Evolutionary conservation across 305 asterid species (phyloP), one percentile per base, ranked within the genome.

Genomic region (Fraxinus baroniana): DNA sequence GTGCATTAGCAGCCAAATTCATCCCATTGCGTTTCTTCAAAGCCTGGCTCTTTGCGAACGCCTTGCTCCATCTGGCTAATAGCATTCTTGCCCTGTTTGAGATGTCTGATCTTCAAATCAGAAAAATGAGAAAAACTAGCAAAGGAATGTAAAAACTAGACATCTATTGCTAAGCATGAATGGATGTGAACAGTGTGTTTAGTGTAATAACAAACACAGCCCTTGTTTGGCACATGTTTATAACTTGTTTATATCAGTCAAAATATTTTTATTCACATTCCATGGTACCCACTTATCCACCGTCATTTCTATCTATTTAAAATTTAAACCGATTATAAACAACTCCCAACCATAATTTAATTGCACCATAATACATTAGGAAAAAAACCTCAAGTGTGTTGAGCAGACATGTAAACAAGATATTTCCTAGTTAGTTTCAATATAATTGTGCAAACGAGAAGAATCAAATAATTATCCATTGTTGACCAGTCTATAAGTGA

Each of bases 11-110:
- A 71, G 90, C 89, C 39, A 93, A 93, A 88, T 91, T 93, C 77
- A 80, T 55, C 36, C 92, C 91, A 81, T 90, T 91, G 86, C 68
- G 86, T 86, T 89, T 91, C 87, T 89, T 92, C 76, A 84, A 80
- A 49, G 93, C 88, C 83, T 91, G 90, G 84, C 90, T 91, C 88
- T 90, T 92, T 52, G 92, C 94, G 52, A 93, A 91, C 81, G 89
- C 88, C 49, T 91, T 92, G 92, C 96, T 94, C 98, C 95, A 96
- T 81, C 88, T 91, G 22, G 93, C 84, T 82, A 96, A 87, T 77
- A 93, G 88, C 86, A 86, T 83, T 83, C 94, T 92, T 85, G 99
- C 98, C 94, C 97, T 96, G 95, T 91, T 89, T 82, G 99, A 91
- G 89, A 96, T 87, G 85, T 92, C 99, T 96, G 98, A 88, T 89